phyloP scores from a whole-genome alignment of 371 early-diverging fungal species.

The Zychaea mexicana region DNA sequence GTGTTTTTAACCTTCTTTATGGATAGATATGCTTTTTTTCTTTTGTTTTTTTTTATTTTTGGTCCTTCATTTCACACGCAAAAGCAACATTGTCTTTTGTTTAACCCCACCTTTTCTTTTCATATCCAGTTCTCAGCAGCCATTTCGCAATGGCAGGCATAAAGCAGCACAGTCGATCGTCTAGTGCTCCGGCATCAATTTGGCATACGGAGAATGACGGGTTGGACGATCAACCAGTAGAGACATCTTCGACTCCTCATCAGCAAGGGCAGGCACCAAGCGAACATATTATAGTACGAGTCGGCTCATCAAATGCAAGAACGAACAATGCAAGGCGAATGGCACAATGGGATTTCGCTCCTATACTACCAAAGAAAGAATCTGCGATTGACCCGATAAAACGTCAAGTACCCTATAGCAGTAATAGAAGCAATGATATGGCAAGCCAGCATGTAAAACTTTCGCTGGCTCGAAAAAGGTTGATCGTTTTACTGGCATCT shows the following conservation, averaged over 20 bases:
- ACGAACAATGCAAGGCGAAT: background rate
- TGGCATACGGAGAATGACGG: too few species aligned
- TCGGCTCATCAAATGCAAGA: background rate
- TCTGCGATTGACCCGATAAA: background rate
- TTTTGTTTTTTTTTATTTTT: background rate
- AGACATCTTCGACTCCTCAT: too few species aligned
- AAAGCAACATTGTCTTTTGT: too few species aligned
- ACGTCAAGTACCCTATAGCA: too few species aligned
- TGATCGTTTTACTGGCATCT: background rate
- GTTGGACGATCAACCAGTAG: background rate
- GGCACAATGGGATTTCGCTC: background rate
- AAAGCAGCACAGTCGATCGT: conserved; percentile 2
- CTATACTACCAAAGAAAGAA: background rate
- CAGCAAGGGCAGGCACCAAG: too few species aligned
- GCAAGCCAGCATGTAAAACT: too few species aligned
- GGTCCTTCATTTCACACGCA: background rate
- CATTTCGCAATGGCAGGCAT: background rate
- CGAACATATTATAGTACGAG: background rate
- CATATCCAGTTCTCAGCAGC: too few species aligned
- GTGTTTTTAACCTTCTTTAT: background rate
- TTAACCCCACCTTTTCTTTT: too few species aligned
- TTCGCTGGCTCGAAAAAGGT: too few species aligned
- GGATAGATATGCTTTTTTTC: background rate
- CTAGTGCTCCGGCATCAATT: conserved; percentile 4
- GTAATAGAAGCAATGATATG: too few species aligned